A percentile compares a stretch with the other conserved stretches of the same genome.
Evolutionary conservation across 2,329 filamentous ascomycete genomes (phyloP).

Genomic region (Neofusicoccum sp.): DNA sequence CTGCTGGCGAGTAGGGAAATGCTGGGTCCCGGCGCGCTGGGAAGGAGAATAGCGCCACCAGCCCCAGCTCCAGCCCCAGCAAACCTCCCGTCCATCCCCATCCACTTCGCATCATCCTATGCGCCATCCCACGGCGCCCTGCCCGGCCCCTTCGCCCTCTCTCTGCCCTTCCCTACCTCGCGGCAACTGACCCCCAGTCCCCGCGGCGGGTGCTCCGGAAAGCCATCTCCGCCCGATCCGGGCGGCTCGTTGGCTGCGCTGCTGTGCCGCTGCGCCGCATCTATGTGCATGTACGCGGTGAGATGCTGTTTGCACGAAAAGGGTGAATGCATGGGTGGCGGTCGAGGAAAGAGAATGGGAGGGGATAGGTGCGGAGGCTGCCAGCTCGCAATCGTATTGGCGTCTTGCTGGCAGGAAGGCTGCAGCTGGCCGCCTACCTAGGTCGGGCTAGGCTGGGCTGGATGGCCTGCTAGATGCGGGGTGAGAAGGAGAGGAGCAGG

Average conservation of each 20-base stretch:
- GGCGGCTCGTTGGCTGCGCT: neutral
- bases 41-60: neutral
- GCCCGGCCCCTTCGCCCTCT: neutral
- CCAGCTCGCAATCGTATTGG: neutral
- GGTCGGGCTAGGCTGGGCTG: neutral
- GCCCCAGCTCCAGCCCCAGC: too few species aligned
- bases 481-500: neutral
- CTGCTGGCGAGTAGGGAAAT: neutral
- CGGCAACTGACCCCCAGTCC: neutral
- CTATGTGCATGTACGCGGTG: neutral
- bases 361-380: neutral
- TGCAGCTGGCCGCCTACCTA: constrained; percentile 2
- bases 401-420: neutral
- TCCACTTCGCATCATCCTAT: too few species aligned
- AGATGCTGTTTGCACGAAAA: neutral
- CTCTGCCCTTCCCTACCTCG: neutral
- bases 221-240: neutral
- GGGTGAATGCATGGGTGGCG: neutral
- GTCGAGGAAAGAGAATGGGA: neutral
- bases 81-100: too few species aligned
- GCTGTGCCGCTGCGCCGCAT: neutral
- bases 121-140: too few species aligned
- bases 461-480: constrained; percentile 1
- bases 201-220: constrained; percentile 1
- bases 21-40: neutral